phyloP scores from a whole-genome alignment of 2,329 filamentous ascomycete genomes.

The Teratosphaeria gauchensis region DNA sequence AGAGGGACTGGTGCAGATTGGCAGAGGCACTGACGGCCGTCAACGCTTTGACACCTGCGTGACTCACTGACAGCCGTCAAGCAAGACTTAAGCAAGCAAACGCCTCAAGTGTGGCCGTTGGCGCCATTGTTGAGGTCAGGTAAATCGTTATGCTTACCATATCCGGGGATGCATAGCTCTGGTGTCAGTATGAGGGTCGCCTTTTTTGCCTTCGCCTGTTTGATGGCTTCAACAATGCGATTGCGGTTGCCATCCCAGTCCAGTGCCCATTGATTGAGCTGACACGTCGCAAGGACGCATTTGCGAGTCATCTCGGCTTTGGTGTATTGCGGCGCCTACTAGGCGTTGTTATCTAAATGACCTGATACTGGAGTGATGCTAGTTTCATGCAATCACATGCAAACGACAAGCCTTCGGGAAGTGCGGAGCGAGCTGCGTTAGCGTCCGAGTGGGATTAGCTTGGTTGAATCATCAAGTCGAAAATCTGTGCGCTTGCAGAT shows the following conservation, averaged over 20 bases:
- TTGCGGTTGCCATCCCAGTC: constrained; percentile 56
- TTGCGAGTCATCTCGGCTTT: constrained; percentile 20
- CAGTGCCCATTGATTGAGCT: constrained; percentile 40
- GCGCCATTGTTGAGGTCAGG: too few relatives aligned
- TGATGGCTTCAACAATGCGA: constrained; percentile 55
- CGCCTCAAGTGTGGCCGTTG: too few relatives aligned
- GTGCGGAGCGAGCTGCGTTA: background rate
- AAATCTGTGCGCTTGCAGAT: too few relatives aligned
- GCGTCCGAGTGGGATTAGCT: background rate
- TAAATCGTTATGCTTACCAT: constrained; percentile 31
- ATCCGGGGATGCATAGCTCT: constrained; percentile 48
- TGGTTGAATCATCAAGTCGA: too few relatives aligned
- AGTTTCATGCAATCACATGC: background rate
- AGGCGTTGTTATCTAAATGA: background rate
- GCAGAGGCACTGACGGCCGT: too few relatives aligned
- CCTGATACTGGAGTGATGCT: background rate
- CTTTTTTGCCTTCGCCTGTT: constrained; percentile 48
- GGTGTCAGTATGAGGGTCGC: constrained; percentile 48
- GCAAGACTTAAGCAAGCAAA: too few relatives aligned
- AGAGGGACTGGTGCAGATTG: too few relatives aligned
- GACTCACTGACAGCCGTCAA: too few relatives aligned
- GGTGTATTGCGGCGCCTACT: background rate
- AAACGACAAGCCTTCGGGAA: background rate
- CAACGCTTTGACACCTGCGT: too few relatives aligned
- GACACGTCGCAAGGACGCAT: constrained; percentile 34